Evolutionary conservation across 805 yeast genomes (phyloP).

Genomic region (Yueomyces sinensis): DNA sequence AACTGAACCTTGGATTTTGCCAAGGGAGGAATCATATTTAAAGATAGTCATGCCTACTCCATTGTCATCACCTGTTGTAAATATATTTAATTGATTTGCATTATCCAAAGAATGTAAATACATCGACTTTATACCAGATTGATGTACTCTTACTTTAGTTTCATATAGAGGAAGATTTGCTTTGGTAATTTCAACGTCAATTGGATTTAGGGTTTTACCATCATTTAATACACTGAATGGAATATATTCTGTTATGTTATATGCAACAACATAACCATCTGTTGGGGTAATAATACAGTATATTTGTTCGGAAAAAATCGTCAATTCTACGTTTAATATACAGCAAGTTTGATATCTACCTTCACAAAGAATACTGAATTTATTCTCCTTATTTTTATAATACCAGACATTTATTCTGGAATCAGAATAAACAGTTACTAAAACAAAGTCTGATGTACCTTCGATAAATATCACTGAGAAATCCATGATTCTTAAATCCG

Average conservation of each 20-base stretch:
- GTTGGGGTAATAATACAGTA: slow-evolving; percentile 55
- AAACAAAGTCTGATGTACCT: slow-evolving; percentile 8
- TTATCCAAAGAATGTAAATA: slow-evolving; percentile 14
- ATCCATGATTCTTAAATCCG: slow-evolving; percentile 87
- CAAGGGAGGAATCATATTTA: slow-evolving; percentile 11
- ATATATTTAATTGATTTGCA: slow-evolving; percentile 22
- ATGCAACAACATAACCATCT: slow-evolving; percentile 64
- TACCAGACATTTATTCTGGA: slow-evolving; percentile 60
- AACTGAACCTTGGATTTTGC: slow-evolving; percentile 12
- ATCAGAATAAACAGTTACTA: slow-evolving; percentile 74
- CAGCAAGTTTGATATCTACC: slow-evolving; percentile 66
- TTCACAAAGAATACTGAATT: slow-evolving; percentile 31
- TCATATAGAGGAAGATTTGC: slow-evolving; percentile 4
- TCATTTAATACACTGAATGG: slow-evolving; percentile 9
- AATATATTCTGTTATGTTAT: slow-evolving; percentile 32
- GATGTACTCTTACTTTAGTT: slow-evolving; percentile 50
- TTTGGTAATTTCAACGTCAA: background rate
- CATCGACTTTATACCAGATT: slow-evolving; percentile 71
- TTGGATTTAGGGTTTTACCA: slow-evolving; percentile 3
- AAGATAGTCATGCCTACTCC: slow-evolving; percentile 37
- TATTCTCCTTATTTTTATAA: slow-evolving; percentile 26
- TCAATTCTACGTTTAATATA: slow-evolving; percentile 45
- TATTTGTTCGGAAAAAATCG: slow-evolving; percentile 18
- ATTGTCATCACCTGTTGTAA: slow-evolving; percentile 93
- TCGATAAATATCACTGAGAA: slow-evolving; percentile 38